Evolutionary conservation across 495 filamentous ascomycete genomes (phyloP).

Genomic region (Mycothermus thermophilus): DNA sequence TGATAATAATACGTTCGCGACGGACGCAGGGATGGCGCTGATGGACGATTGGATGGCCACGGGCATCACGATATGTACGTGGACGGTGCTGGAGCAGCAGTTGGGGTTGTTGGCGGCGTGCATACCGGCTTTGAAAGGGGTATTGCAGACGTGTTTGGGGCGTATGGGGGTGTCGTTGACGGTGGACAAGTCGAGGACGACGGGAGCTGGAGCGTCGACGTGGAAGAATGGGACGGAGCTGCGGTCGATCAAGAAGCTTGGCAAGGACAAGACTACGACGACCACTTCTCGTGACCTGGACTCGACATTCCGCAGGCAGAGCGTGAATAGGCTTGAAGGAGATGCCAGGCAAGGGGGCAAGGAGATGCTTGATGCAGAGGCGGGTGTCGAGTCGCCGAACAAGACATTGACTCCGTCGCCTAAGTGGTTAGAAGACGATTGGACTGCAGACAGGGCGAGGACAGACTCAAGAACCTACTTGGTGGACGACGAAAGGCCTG

Average conservation of each 20-base stretch:
- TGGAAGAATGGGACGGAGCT: too few species aligned
- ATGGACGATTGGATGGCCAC: constrained; percentile 8
- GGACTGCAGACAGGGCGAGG: too few species aligned
- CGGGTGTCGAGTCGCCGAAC: constrained; percentile 11
- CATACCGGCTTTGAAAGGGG: constrained; percentile 14
- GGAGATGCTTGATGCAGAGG: constrained; percentile 11
- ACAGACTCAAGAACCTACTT: too few species aligned
- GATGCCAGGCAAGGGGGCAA: constrained; percentile 1
- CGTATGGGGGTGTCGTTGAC: constrained; percentile 10
- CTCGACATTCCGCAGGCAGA: constrained; percentile 2
- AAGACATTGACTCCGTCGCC: constrained; percentile 8
- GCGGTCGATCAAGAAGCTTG: too few species aligned
- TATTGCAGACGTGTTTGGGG: constrained; percentile 9
- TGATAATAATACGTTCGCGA: too few species aligned
- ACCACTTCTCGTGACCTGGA: not conserved
- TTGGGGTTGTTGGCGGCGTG: constrained; percentile 16
- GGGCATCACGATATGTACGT: constrained; percentile 15
- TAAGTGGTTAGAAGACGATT: constrained; percentile 5
- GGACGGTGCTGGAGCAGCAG: constrained; percentile 13
- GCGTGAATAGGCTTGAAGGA: not conserved
- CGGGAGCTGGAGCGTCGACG: constrained; percentile 1
- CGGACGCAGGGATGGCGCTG: not conserved
- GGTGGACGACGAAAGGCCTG: too few species aligned
- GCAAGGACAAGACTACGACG: too few species aligned
- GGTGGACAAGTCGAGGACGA: constrained; percentile 1